Base-by-base conservation (phyloP, 257 asterid genomes). In the Rauvolfia tetraphylla region DNA sequence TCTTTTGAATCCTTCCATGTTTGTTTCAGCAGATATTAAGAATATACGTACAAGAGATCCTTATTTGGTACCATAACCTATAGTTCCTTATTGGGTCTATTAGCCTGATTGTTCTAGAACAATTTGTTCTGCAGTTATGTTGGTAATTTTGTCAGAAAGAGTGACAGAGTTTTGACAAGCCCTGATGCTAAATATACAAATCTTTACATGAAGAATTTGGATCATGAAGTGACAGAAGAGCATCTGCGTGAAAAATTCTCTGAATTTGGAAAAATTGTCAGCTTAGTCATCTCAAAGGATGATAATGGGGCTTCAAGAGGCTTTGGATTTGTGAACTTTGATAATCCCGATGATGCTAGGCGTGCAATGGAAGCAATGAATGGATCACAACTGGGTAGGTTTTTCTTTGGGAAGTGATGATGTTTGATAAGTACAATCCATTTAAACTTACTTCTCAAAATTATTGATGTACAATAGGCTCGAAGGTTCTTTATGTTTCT, bases 401-500 rank as follows among this genome's bases (percentile, higher is more conserved):
- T 81, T 56, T 41, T 74, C 72, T 58, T 71, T 78, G 44, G 44
- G 15, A 33, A 79, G 71, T 66, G 31, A 39, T 72, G 66, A 68
- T 82, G 27, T 51, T 17, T 58, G 27, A 18, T 4, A 25, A 18
- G 6, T 75, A 48, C 71, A 51, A 31, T 72, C 25, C 18, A 71
- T 72, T 23, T 27, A 68, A 72, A 57, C 68, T 72, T 71, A 72
- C 59, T 65, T 73, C 34, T 76, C 27, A 62, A 29, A 62, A 72
- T 61, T 18, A 42, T 77, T 10, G 51, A 17, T 65, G 71, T 74
- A 68, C 79, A 56, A 72, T 79, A 93, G 97, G 97, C 74, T 86
- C 90, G 38, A 90, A 93, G 91, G 77, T 80, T 65, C 81, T 93
- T 68, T 93, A 92, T 81, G 97, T 93, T 54, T 87, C 91, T 31